A percentile compares a stretch with the other conserved stretches of the same genome.
Conservation (phyloP, 78 protist genomes). For the Emiliania huxleyi region DNA sequence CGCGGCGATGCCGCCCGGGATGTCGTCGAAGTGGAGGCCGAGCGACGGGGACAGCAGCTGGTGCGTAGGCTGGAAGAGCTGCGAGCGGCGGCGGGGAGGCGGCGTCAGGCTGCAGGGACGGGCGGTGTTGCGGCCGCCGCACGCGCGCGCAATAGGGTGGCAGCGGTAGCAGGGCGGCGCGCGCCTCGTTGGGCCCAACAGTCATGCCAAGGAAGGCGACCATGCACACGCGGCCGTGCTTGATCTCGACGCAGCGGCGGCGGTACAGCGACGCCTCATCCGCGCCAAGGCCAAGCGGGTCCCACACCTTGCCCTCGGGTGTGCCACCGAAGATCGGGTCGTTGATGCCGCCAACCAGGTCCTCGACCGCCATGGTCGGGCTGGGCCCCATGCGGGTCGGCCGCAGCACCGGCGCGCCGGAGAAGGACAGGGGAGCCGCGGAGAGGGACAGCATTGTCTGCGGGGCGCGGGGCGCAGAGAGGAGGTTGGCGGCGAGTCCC, state of each 20-base stretch:
- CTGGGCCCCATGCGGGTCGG: not conserved
- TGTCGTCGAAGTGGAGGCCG: slow-evolving; percentile 1
- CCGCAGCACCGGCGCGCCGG: not conserved
- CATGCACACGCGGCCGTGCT: slow-evolving; percentile 21
- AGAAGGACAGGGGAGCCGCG: not conserved
- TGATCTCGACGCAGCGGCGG: slow-evolving; percentile 14
- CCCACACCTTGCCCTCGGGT: slow-evolving; percentile 7
- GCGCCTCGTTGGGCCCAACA: slow-evolving; percentile 1
- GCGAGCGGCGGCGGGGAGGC: not conserved
- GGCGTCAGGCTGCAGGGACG: too few species aligned
- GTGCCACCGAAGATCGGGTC: slow-evolving; percentile 20
- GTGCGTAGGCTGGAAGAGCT: not conserved
- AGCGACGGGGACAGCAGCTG: not conserved
- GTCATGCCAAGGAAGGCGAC: slow-evolving; percentile 24
- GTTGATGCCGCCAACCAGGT: slow-evolving; percentile 25
- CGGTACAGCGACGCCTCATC: slow-evolving; percentile 18
- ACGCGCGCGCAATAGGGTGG: too few species aligned
- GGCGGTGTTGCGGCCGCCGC: too few species aligned
- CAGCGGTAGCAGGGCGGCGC: not conserved
- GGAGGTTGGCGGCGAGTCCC: too few species aligned
- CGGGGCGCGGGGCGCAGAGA: too few species aligned
- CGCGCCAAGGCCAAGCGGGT: not conserved
- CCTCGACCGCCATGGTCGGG: slow-evolving; percentile 4
- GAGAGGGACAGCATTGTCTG: not conserved
- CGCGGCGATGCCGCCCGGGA: slow-evolving; percentile 11